Percentiles rank a stretch among this genome's conserved stretches.
Conservation (phyloP, 768 basidiomycete genomes). For the Floccularia luteovirens region DNA sequence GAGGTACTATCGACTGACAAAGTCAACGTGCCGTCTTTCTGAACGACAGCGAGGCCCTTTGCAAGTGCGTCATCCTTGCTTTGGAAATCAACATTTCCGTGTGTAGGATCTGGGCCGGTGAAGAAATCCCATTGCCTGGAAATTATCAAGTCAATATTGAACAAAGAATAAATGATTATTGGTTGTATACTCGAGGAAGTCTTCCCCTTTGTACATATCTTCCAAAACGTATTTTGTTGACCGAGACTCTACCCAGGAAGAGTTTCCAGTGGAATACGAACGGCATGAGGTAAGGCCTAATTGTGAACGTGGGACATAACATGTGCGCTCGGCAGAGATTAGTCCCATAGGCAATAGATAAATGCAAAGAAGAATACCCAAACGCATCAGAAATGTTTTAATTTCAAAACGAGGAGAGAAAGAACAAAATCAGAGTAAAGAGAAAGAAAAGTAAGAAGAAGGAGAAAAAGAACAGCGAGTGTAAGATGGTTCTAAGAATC, state of each 20-base stretch:
- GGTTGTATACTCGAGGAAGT: conserved; percentile 50
- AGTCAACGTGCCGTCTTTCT: conserved; percentile 47
- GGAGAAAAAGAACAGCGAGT: conserved; percentile 6
- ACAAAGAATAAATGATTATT: background rate
- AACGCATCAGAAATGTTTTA: conserved; percentile 12
- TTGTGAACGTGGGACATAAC: conserved; percentile 24
- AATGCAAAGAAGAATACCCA: too few relatives aligned
- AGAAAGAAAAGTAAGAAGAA: conserved; percentile 10
- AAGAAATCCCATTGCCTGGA: conserved; percentile 72
- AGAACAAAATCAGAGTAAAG: conserved; percentile 1
- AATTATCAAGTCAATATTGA: background rate
- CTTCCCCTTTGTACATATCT: conserved; percentile 35
- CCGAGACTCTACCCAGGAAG: conserved; percentile 12
- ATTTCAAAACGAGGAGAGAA: conserved; percentile 7
- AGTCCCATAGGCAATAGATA: too few relatives aligned
- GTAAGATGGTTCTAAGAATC: too few relatives aligned
- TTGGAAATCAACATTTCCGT: conserved; percentile 60
- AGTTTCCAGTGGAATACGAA: conserved; percentile 14
- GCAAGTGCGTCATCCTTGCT: conserved; percentile 34
- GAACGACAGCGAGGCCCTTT: conserved; percentile 54
- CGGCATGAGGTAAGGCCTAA: conserved; percentile 14
- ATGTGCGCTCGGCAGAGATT: too few relatives aligned
- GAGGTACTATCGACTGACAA: conserved; percentile 58
- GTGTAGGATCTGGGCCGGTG: conserved; percentile 55
- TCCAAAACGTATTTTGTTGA: conserved; percentile 20